phyloP scores from a whole-genome alignment of 2,329 filamentous ascomycete species.

The Eurotiales sp. region DNA sequence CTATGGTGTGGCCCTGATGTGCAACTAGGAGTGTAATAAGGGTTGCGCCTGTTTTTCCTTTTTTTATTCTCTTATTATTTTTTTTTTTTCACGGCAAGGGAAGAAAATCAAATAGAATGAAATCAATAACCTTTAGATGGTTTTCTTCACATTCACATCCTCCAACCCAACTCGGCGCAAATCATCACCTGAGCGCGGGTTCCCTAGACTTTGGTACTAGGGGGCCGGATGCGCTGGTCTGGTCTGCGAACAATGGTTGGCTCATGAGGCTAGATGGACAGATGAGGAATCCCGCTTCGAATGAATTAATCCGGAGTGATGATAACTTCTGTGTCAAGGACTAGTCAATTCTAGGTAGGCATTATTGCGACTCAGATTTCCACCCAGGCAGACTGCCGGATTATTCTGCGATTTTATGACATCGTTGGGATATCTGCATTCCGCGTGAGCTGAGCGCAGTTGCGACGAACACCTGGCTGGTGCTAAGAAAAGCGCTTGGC shows the following conservation, averaged over 20 bases:
- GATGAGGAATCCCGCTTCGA: not conserved
- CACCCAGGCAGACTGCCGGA: not conserved
- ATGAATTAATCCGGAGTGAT: not conserved
- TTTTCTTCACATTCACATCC: not conserved
- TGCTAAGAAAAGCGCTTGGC: too few species aligned
- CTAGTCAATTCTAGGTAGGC: not conserved
- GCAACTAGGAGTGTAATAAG: not conserved
- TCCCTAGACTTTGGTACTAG: constrained; percentile 7
- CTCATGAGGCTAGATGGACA: constrained; percentile 6
- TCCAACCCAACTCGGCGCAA: constrained; percentile 8
- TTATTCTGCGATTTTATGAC: not conserved
- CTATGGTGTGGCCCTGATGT: too few species aligned
- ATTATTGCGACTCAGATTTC: constrained; percentile 1
- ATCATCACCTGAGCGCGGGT: constrained; percentile 14
- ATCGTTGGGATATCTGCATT: not conserved
- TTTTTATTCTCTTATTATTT: too few species aligned
- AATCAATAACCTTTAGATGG: too few species aligned
- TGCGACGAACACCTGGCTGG: too few species aligned
- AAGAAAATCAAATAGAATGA: too few species aligned
- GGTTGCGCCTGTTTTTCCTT: not conserved
- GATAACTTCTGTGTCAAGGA: not conserved
- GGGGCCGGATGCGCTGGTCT: constrained; percentile 12
- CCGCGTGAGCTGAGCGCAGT: not conserved
- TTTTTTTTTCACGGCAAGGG: too few species aligned
- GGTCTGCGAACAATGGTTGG: constrained; percentile 9